Percentiles rank a stretch among this genome's conserved stretches.
These are phyloP conservation scores for Kodamaea kaohsiungensis DNA, from an alignment of 805 yeast genomes.

Conservation along the genomic window DNA sequence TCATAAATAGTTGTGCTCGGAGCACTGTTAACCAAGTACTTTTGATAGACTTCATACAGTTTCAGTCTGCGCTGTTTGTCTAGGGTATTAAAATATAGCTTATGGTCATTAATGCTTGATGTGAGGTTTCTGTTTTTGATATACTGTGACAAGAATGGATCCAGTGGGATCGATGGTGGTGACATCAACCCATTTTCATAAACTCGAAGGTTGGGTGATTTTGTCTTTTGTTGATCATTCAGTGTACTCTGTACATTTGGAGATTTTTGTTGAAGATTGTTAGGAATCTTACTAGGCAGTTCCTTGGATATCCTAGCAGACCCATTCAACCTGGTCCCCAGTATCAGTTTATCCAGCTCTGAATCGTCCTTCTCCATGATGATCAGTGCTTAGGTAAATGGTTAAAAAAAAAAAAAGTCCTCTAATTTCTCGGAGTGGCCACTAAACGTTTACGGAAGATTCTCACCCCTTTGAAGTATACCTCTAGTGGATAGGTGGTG, in stretches of 20 bases:
- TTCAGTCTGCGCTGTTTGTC: constrained; percentile 19
- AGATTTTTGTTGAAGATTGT: not conserved
- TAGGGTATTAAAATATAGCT: constrained; percentile 20
- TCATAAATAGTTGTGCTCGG: constrained; percentile 8
- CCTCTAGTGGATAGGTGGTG: not conserved
- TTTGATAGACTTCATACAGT: constrained; percentile 25
- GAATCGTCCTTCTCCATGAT: not conserved
- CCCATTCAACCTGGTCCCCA: not conserved
- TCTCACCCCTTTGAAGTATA: not conserved
- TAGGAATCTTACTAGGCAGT: not conserved
- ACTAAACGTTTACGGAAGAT: constrained; percentile 1
- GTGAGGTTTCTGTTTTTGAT: constrained; percentile 17
- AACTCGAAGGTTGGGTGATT: not conserved
- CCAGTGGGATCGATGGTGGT: constrained; percentile 12
- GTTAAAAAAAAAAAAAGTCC: not conserved
- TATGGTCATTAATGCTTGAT: constrained; percentile 17
- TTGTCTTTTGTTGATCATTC: not conserved
- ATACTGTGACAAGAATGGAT: constrained; percentile 24
- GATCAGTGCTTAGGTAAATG: not conserved
- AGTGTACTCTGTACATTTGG: not conserved
- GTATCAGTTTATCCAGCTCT: not conserved
- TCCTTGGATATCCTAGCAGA: not conserved
- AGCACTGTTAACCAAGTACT: constrained; percentile 16
- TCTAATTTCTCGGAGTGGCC: not conserved
- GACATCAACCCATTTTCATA: constrained; percentile 5